Percentiles rank a stretch among this genome's conserved stretches.
Conservation (phyloP, 2,329 filamentous ascomycete species). For the Beauveria scarabaeidicola region DNA sequence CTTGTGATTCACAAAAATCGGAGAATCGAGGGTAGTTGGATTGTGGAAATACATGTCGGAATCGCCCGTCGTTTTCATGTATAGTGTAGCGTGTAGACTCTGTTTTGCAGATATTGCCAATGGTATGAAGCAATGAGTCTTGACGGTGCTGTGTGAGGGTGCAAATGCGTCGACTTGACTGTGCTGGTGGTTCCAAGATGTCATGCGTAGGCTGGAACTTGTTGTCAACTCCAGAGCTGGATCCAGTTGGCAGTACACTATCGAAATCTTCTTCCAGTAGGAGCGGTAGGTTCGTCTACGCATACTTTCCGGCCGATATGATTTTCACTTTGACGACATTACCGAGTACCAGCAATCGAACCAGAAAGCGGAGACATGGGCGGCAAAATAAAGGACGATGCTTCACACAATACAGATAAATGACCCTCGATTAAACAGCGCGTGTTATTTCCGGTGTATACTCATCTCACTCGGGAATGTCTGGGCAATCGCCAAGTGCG, state of each 20-base stretch:
- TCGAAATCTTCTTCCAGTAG: too few species aligned
- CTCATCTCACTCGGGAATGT: background rate
- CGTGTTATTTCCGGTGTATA: too few species aligned
- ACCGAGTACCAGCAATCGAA: too few species aligned
- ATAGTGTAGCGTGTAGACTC: conserved; percentile 11
- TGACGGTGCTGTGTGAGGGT: background rate
- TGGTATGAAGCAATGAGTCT: background rate
- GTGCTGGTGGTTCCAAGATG: background rate
- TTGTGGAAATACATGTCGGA: background rate
- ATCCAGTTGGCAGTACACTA: too few species aligned
- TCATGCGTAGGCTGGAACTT: too few species aligned
- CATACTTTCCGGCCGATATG: too few species aligned
- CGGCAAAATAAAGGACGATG: background rate
- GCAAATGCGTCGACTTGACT: background rate
- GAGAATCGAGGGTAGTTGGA: background rate
- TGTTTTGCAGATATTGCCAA: conserved; percentile 11
- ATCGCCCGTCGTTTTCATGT: background rate
- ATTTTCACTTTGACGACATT: too few species aligned
- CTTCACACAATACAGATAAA: too few species aligned
- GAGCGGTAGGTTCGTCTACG: too few species aligned
- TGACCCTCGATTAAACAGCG: background rate
- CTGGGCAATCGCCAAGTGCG: conserved; percentile 1
- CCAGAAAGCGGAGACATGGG: too few species aligned
- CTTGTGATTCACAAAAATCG: background rate
- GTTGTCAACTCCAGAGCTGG: too few species aligned